Evolutionary conservation across 83 land plant species (phyloP), one percentile per base, ranked within the genome.

Genomic region (Thuja plicata): DNA sequence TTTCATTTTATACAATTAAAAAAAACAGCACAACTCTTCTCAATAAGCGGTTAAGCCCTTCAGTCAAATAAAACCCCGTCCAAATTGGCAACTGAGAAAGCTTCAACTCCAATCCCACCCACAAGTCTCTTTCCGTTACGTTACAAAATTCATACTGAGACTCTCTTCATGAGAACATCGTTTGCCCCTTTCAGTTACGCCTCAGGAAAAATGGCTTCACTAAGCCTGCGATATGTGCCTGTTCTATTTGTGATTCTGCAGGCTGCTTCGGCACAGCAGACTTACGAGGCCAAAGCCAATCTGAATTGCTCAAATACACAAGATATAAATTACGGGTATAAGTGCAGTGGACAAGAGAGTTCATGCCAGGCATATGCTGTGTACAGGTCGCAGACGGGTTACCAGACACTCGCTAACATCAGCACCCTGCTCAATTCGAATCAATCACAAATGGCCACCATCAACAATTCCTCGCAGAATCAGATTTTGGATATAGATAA

Each of bases 321-420:
- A 21, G 38, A 91, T 81, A 80, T 92, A 45, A 73, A 43, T 32
- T 88, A 92, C 27, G 96, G 96, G 35, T 94, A 94, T 90, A 41
- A 85, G 85, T 94, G 96, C 91, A 94, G 91, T 71, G 92, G 92
- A 89, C 8, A 57, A 19, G 30, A 54, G 2, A 80, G 2, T 0
- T 2, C 81, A 24, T 95, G 96, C 89, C 89, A 85, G 66, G 34
- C 95, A 35, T 95, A 89, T 70, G 91, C 93, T 50, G 89, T 84
- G 74, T 94, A 90, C 92, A 85, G 90, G 13, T 87, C 94, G 8
- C 86, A 85, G 13, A 46, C 92, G 0, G 91, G 90, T 5, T 92
- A 87, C 88, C 86, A 70, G 88, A 45, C 91, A 24, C 89, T 89
- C 27, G 66, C 91, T 0, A 60, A 90, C 41, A 92, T 94, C 83